phyloP scores from a whole-genome alignment of 2,329 filamentous ascomycete genomes.

The Paecilomyces sp. region DNA sequence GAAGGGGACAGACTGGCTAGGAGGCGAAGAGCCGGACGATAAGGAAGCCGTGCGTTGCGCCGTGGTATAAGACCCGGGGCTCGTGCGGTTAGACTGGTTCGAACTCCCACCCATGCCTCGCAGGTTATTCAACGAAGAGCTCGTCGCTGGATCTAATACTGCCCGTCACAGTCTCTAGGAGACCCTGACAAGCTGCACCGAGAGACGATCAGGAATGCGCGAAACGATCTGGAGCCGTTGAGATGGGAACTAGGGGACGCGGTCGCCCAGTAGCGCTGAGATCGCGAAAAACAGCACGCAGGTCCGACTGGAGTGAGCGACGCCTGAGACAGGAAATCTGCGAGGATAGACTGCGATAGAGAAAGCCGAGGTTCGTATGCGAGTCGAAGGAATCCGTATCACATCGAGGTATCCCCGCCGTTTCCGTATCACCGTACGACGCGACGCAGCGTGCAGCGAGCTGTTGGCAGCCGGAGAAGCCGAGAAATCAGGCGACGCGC shows the following conservation, averaged over 20 bases:
- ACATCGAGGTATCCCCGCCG: not conserved
- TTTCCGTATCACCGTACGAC: not conserved
- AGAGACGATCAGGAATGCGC: not conserved
- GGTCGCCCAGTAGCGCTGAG: not conserved
- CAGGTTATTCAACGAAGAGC: not conserved
- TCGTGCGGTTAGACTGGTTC: conserved; percentile 34
- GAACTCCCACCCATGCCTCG: conserved; percentile 36
- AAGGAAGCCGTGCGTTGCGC: conserved; percentile 32
- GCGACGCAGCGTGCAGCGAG: not conserved
- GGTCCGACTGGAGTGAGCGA: not conserved
- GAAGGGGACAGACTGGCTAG: conserved; percentile 24
- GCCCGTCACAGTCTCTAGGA: not conserved
- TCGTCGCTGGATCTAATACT: not conserved
- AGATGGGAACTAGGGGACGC: not conserved
- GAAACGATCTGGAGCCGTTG: not conserved
- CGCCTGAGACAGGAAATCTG: not conserved
- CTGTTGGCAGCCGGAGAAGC: not conserved
- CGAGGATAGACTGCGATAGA: not conserved
- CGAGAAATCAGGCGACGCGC: not conserved
- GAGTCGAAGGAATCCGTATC: not conserved
- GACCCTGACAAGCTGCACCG: not conserved
- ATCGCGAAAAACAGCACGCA: not conserved
- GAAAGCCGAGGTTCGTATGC: not conserved
- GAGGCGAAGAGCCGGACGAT: conserved; percentile 32
- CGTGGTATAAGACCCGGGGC: conserved; percentile 33